Conservation (phyloP, 306 rosid species). For the Citrullus colocynthis region DNA sequence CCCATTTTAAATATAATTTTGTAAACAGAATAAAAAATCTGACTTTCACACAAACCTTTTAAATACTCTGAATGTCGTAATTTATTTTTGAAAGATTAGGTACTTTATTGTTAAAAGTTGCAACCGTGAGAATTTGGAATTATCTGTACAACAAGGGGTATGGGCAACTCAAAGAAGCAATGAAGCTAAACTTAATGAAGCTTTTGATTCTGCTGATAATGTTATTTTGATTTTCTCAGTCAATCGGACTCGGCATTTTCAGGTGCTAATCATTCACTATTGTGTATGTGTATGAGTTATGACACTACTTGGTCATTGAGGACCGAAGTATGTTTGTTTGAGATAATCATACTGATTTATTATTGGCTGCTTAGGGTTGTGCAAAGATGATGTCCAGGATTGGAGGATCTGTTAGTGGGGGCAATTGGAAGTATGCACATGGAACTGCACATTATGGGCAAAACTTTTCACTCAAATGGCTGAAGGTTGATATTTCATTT, state of each 20-base stretch:
- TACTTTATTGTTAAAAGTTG: conserved; percentile 99
- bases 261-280: conserved; percentile 29
- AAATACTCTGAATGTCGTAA: conserved; percentile 18
- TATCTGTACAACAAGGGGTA: conserved; percentile 98
- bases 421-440: conserved; percentile 99
- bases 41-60: neutral
- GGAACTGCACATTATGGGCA: conserved; percentile 99
- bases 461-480: conserved; percentile 90
- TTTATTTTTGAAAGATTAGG: conserved; percentile 47
- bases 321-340: neutral
- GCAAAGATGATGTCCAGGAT: conserved; percentile 99
- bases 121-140: conserved; percentile 99
- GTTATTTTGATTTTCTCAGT: conserved; percentile 96
- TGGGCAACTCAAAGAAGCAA: conserved; percentile 99
- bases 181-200: conserved; percentile 95
- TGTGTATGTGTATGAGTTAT: neutral
- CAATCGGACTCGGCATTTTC: conserved; percentile 96
- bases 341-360: neutral
- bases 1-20: neutral
- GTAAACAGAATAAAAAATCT: neutral
- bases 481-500: conserved; percentile 44
- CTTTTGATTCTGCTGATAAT: conserved; percentile 87
- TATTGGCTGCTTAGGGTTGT: conserved; percentile 54
- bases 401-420: conserved; percentile 94
- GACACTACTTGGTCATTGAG: neutral